These are phyloP conservation scores for Aurantiochytrium sp. DNA, from an alignment of 108 stramenopile species.

Conservation along the genomic window DNA sequence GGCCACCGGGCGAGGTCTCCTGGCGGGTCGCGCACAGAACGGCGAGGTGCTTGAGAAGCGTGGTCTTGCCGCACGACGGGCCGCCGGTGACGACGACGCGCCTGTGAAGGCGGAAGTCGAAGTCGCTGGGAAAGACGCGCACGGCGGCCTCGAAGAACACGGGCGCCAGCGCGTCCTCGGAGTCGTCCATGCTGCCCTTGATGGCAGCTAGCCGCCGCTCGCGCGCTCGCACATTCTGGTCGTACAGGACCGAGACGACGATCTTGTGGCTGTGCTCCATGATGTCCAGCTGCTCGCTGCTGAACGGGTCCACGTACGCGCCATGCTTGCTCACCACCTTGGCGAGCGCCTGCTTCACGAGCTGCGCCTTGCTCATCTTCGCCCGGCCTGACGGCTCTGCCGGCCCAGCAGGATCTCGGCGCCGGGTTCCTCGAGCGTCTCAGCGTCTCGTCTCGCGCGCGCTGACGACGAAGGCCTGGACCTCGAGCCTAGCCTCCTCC, in stretches of 20 bases:
- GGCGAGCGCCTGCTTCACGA: not conserved
- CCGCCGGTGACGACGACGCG: not conserved
- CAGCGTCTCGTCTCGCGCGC: too few relatives aligned
- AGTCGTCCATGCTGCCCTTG: not conserved
- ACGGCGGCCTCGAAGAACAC: not conserved
- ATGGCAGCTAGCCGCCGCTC: not conserved
- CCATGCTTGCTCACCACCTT: not conserved
- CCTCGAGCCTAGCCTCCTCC: too few relatives aligned
- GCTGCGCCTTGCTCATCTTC: not conserved
- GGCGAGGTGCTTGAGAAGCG: slow-evolving; percentile 2
- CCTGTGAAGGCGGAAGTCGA: not conserved
- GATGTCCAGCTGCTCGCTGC: not conserved
- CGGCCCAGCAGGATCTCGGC: too few relatives aligned
- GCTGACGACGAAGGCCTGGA: too few relatives aligned
- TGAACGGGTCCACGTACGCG: not conserved
- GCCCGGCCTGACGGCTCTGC: too few relatives aligned
- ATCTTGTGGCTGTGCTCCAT: not conserved
- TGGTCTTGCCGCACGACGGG: slow-evolving; percentile 5
- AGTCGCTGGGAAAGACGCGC: not conserved
- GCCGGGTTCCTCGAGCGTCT: too few relatives aligned
- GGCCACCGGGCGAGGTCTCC: not conserved
- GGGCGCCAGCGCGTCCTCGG: not conserved
- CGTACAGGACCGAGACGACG: not conserved
- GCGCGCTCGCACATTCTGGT: not conserved
- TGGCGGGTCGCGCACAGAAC: slow-evolving; percentile 14